Percentiles rank a stretch among this genome's conserved stretches.
Conservation (phyloP, 2,329 filamentous ascomycete species). For the Tetracladium maxilliforme region DNA sequence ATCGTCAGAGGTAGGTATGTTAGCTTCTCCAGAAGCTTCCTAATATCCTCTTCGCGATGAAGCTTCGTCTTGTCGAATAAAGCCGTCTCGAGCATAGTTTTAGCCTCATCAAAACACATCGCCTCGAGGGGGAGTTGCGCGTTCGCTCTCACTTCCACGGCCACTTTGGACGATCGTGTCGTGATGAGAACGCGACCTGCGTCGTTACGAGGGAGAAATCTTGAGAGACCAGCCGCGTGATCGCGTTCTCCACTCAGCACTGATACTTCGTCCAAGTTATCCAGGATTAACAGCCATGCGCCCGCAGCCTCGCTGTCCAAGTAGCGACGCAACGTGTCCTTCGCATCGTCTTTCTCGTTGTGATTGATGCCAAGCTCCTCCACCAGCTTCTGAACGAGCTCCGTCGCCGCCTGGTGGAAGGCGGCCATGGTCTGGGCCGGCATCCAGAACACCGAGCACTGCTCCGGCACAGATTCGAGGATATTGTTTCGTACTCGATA, state of each 20-base stretch:
- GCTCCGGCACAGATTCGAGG: conserved; percentile 5
- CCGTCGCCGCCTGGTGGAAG: conserved; percentile 3
- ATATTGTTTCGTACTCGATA: conserved; percentile 9
- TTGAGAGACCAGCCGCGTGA: too few species aligned
- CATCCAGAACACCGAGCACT: conserved; percentile 15
- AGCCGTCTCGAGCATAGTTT: conserved; percentile 3
- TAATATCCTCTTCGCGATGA: conserved; percentile 2
- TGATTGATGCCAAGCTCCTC: conserved; percentile 3
- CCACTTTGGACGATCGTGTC: conserved; percentile 4
- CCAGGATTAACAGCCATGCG: conserved; percentile 4
- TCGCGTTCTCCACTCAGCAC: too few species aligned
- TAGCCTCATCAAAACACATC: conserved; percentile 4
- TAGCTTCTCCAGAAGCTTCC: conserved; percentile 3
- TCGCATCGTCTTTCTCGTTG: conserved; percentile 4
- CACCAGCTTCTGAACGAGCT: conserved; percentile 4
- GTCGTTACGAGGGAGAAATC: conserved; percentile 3
- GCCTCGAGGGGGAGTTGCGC: conserved; percentile 3
- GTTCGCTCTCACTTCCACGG: conserved; percentile 2
- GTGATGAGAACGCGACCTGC: conserved; percentile 3
- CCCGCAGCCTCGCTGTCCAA: conserved; percentile 3
- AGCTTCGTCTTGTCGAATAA: conserved; percentile 3
- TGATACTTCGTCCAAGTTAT: too few species aligned
- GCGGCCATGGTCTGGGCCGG: conserved; percentile 3
- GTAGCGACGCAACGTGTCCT: conserved; percentile 2
- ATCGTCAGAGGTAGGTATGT: too few species aligned